Percentiles rank a stretch among this genome's conserved stretches.
Conservation (phyloP, 2,329 filamentous ascomycete species). For the Sclerotinia nivalis region DNA sequence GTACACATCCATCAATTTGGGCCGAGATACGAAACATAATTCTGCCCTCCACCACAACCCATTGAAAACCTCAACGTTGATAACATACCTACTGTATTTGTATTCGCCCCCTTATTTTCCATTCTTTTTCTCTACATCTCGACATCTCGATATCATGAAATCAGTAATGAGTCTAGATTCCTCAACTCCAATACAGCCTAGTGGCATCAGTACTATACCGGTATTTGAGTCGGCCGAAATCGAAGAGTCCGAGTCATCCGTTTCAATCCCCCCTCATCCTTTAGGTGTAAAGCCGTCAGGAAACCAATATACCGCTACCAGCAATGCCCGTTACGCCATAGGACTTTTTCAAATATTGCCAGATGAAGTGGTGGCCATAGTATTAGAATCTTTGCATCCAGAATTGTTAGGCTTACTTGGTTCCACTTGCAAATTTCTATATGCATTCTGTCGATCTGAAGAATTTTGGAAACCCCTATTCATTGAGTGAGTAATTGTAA, state of each 20-base stretch:
- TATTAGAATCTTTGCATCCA: slow-evolving; percentile 75
- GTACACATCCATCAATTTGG: background rate
- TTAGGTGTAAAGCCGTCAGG: slow-evolving; percentile 83
- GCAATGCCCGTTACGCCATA: slow-evolving; percentile 65
- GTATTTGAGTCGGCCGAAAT: slow-evolving; percentile 40
- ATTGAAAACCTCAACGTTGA: no score
- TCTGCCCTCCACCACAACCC: background rate
- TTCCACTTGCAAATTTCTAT: slow-evolving; percentile 79
- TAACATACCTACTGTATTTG: background rate
- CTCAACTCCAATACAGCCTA: slow-evolving; percentile 1
- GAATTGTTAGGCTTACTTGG: slow-evolving; percentile 64
- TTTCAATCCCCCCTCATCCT: slow-evolving; percentile 73
- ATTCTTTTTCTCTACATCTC: no score
- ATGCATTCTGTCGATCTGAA: slow-evolving; percentile 80
- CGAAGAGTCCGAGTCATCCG: slow-evolving; percentile 42
- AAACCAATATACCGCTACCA: slow-evolving; percentile 69
- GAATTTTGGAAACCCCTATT: slow-evolving; percentile 89
- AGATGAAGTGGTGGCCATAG: slow-evolving; percentile 74
- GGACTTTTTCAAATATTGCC: slow-evolving; percentile 69
- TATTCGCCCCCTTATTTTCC: background rate
- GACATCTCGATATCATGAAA: background rate
- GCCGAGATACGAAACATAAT: background rate
- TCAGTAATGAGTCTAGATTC: background rate
- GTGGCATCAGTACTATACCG: background rate
- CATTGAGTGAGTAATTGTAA: slow-evolving; percentile 68